Base-by-base conservation (phyloP, 495 filamentous ascomycete species). In the Trichoderma erinaceum region DNA sequence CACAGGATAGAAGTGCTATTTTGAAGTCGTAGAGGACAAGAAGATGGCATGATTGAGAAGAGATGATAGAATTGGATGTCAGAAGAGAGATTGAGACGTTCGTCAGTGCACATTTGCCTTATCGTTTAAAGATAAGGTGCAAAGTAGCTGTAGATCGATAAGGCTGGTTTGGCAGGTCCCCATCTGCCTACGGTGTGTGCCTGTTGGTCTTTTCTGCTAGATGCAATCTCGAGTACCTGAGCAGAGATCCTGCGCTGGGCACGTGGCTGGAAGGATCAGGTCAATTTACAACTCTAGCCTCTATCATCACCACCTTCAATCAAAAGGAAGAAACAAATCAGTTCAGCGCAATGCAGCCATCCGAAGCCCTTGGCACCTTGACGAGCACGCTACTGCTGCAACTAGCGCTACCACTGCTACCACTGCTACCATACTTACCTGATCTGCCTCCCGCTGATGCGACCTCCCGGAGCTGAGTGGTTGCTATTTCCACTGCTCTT, bases 241-340 rank as follows among this genome's bases (percentile, higher is more conserved):
- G 44, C 44, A 48, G n/a, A 18, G 18, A 16, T 46, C 6, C 43
- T 18, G 50, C n/a, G 25, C 25, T 56, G 50, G 50, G 25, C 56
- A 61, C 56, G 56, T 61, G 56, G 56, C 11, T 27, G 56, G 25
- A 61, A 61, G 56, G 56, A 61, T 32, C 29, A 13, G 29, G 16
- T 4, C 25, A 32, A 61, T 13, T 18, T 61, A 7, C 1, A 48
- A 48, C 44, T 27, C 23, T 29, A 32, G 16, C 56, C 56, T 21
- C 10, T 6, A 11, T 12, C 16, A 21, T 16, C 23, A 61, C 10
- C 56, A 4, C 25, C 8, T 1, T 16, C 16, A 32, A 61, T 61
- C 56, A 61, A 61, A 32, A 7, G 12, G 29, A 15, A 61, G 56
- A 27, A 29, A 29, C 25, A 18, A 61, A 29, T 27, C 56, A 61